Base-by-base conservation (phyloP, 106 monocot genomes). In the Xerophyta viscosa region DNA sequence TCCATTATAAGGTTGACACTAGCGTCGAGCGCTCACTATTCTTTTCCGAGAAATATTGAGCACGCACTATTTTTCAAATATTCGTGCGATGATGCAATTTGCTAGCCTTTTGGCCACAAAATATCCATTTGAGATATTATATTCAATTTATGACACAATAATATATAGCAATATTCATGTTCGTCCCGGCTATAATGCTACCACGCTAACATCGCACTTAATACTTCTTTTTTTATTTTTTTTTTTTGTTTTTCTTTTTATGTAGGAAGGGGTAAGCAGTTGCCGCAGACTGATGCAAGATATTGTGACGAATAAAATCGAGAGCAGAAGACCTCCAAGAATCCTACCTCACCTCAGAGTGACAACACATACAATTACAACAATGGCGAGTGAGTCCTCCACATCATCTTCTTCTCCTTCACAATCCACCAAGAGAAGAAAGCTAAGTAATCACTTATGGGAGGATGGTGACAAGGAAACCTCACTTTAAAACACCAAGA, bases 221-320 rank as follows among this genome's bases (percentile, higher is more conserved):
- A 39, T 1, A 39, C 13, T 39, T 39, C 10, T 3, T 39, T 39
- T 11, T 50, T 2, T 10, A 50, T 25, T 20, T 23, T 47, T 47
- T 47, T 18, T n/a, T 50, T 21, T 2, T 8, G 3, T 50, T 25
- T 12, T 12, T 52, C 53, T 28, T 50, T 20, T 21, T 44, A 24
- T 67, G 39, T 33, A 87, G 87, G 87, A 87, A 42, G 65, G 68
- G 20, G 71, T 82, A 20, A 49, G 24, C 23, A 66, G 37, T 22
- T 82, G 78, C 60, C 82, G 75, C 37, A 54, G 29, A 24, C 33
- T 82, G n/a, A 71, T 87, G 77, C 70, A 75, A 43, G 67, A 68
- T 48, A 8, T 57, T 56, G 52, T 56, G 19, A 60, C 67, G 1
- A 51, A 54, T 8, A 51, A 36, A 19, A 61, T 24, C 26, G 46